Evolutionary conservation across 148 eudicot genomes (phyloP).

Genomic region (Rhododendron ovatum): DNA sequence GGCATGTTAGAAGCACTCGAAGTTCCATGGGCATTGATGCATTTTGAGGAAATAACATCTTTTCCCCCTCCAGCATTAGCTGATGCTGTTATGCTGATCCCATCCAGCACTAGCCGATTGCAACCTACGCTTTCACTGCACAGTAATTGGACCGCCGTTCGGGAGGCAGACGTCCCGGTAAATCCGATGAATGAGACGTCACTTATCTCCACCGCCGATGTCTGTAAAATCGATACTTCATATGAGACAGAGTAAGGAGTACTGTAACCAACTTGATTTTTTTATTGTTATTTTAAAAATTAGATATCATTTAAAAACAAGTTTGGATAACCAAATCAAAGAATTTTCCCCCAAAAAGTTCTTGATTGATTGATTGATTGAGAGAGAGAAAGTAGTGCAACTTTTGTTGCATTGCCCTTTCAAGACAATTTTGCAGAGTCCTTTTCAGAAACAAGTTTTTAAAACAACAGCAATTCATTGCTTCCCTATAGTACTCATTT

Average conservation of each 20-base stretch:
- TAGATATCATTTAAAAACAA: not conserved
- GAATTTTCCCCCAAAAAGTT: too few relatives aligned
- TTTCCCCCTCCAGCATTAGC: not conserved
- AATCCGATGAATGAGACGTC: not conserved
- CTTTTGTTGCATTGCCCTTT: too few relatives aligned
- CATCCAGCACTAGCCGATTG: not conserved
- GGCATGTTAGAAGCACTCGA: not conserved
- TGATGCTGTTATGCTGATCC: not conserved
- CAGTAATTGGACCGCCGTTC: not conserved
- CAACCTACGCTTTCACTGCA: not conserved
- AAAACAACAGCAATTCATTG: too few relatives aligned
- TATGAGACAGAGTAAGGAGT: not conserved
- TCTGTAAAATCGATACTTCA: not conserved
- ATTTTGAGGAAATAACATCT: not conserved
- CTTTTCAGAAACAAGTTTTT: not conserved
- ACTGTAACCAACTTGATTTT: not conserved
- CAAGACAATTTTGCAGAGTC: not conserved
- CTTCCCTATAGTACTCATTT: too few relatives aligned
- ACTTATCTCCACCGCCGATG: not conserved
- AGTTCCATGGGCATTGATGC: constrained; percentile 3
- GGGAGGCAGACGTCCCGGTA: not conserved
- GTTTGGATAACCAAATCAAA: too few relatives aligned
- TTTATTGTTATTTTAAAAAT: not conserved
- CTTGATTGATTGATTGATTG: too few relatives aligned
- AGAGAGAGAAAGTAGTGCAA: too few relatives aligned